Evolutionary conservation across 805 yeast species (phyloP).

Genomic region (Candida glaebosa): DNA sequence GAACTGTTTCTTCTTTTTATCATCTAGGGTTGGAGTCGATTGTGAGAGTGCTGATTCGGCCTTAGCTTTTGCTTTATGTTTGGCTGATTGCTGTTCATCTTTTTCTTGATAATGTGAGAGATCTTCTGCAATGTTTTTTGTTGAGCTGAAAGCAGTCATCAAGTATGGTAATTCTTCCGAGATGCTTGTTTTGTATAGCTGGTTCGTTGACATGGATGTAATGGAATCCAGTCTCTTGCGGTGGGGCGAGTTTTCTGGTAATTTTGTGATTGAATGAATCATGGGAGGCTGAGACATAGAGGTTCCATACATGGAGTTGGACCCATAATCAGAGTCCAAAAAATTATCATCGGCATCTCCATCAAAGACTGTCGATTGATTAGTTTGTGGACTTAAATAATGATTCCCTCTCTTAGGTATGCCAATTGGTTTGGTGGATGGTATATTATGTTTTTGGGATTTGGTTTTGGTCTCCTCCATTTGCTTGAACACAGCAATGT

Average conservation of each 20-base stretch:
- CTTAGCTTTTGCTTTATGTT: slow-evolving; percentile 1
- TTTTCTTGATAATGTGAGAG: slow-evolving; percentile 22
- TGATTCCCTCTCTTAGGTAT: slow-evolving; percentile 1
- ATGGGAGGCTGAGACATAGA: slow-evolving; percentile 10
- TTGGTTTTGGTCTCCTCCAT: slow-evolving; percentile 1
- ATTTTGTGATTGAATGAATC: slow-evolving; percentile 2
- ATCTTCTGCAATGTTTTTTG: slow-evolving; percentile 56
- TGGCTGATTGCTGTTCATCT: slow-evolving; percentile 9
- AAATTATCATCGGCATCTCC: slow-evolving; percentile 18
- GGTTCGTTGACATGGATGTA: slow-evolving; percentile 29
- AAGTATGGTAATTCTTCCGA: slow-evolving; percentile 64
- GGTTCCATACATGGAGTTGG: slow-evolving; percentile 18
- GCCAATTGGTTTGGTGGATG: slow-evolving; percentile 2
- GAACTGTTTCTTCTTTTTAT: slow-evolving; percentile 12
- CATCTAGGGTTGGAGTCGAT: background rate
- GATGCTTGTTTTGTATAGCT: slow-evolving; percentile 50
- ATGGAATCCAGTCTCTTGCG: slow-evolving; percentile 22
- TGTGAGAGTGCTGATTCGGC: too few relatives aligned
- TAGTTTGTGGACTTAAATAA: background rate
- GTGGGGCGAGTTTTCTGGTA: background rate
- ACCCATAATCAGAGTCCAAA: slow-evolving; percentile 24
- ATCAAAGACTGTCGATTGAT: background rate
- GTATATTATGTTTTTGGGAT: too few relatives aligned
- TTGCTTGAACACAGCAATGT: slow-evolving; percentile 3
- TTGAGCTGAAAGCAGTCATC: slow-evolving; percentile 64